A percentile compares a stretch with the other conserved stretches of the same genome.
Evolutionary conservation across 306 rosid species (phyloP).

Genomic region (Canavalia ensiformis): DNA sequence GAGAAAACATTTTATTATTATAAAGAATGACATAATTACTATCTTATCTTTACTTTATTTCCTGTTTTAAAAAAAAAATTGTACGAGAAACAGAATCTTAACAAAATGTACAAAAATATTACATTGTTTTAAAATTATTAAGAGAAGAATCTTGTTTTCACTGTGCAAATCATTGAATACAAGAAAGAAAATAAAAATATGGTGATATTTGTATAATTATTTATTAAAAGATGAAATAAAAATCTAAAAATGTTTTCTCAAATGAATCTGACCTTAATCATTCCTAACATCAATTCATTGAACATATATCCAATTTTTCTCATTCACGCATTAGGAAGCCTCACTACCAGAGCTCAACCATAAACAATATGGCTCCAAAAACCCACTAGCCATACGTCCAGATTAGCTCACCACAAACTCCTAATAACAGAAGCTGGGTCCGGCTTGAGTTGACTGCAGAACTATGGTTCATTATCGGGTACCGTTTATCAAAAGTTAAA

Average conservation of each 20-base stretch:
- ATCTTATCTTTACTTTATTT: too few relatives aligned
- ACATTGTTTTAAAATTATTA: too few relatives aligned
- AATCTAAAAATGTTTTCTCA: not conserved
- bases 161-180: too few relatives aligned
- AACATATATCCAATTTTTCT: constrained; percentile 17
- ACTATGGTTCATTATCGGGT: not conserved
- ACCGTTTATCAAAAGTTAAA: not conserved
- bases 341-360: constrained; percentile 28
- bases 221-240: too few relatives aligned
- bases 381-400: not conserved
- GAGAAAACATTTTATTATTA: too few relatives aligned
- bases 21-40: not conserved
- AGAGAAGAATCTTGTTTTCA: too few relatives aligned
- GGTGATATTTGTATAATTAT: too few relatives aligned
- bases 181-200: too few relatives aligned
- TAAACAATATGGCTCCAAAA: not conserved
- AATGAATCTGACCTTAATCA: not conserved
- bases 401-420: not conserved
- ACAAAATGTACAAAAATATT: too few relatives aligned
- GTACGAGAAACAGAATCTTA: too few relatives aligned
- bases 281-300: not conserved
- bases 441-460: not conserved
- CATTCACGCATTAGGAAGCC: constrained; percentile 10
- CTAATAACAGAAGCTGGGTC: not conserved
- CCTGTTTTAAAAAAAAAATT: too few relatives aligned